Conservation (phyloP, 345 rosid genomes). For the Eucalyptus viminalis region DNA sequence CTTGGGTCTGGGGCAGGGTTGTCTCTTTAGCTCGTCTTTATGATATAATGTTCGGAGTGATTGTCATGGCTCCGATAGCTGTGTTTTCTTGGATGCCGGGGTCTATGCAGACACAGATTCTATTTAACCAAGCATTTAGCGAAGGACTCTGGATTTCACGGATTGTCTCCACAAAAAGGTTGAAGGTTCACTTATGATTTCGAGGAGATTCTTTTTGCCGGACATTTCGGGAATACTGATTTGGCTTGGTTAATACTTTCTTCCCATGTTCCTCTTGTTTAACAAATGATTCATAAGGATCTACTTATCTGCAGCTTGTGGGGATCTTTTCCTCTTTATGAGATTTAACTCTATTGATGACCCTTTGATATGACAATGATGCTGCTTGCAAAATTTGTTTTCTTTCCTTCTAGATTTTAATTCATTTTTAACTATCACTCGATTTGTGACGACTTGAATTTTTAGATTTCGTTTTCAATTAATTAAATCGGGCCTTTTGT, state of each 20-base stretch:
- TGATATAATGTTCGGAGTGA: neutral
- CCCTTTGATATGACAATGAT: neutral
- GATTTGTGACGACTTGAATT: no score
- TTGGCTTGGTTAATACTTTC: neutral
- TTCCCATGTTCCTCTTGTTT: neutral
- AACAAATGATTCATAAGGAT: neutral
- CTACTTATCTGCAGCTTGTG: neutral
- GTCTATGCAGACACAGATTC: neutral
- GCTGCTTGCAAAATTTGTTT: no score
- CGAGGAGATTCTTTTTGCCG: neutral
- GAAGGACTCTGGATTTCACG: neutral
- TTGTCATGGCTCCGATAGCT: neutral
- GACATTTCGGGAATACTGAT: neutral
- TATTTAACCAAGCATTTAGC: neutral
- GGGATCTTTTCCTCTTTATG: neutral
- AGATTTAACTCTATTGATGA: neutral
- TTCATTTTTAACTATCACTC: neutral
- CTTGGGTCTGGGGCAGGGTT: neutral
- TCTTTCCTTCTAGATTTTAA: neutral
- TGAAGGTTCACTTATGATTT: constrained; percentile 28
- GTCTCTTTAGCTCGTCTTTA: neutral
- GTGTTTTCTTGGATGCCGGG: neutral
- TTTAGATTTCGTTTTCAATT: no score
- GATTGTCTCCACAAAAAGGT: neutral
- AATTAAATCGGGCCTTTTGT: accelerated